Evolutionary conservation across 140 eudicot species (phyloP).

Genomic region (Flaveria floridana): DNA sequence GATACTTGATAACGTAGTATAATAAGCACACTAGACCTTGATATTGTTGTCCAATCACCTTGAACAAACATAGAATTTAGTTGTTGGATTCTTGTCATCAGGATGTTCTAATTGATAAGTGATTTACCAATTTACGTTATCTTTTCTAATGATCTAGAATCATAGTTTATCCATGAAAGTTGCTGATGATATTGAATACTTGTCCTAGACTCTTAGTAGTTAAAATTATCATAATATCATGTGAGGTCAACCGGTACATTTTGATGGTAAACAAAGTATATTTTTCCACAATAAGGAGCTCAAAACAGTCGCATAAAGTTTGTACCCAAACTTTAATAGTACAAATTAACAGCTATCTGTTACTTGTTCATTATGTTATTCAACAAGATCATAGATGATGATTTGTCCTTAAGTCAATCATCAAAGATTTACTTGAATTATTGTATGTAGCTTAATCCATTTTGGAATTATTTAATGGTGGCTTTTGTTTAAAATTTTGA

Average conservation of each 20-base stretch:
- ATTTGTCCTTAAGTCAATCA: not conserved
- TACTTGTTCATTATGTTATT: not conserved
- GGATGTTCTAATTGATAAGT: not conserved
- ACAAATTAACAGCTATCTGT: slow-evolving; percentile 5
- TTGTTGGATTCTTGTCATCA: not conserved
- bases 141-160: not conserved
- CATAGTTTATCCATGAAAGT: slow-evolving; percentile 5
- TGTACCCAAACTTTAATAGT: not conserved
- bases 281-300: not conserved
- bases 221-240: not conserved
- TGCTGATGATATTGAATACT: slow-evolving; percentile 13
- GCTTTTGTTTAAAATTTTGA: slow-evolving; percentile 1
- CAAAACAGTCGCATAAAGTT: not conserved
- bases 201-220: slow-evolving; percentile 3
- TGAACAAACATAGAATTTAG: not conserved
- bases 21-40: not conserved
- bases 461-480: not conserved
- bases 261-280: not conserved
- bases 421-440: slow-evolving; percentile 3
- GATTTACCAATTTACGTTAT: not conserved
- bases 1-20: not conserved
- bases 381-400: slow-evolving; percentile 13
- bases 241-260: not conserved
- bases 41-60: not conserved
- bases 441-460: slow-evolving; percentile 11